These are phyloP conservation scores for Onygena corvina DNA, from an alignment of 2,329 filamentous ascomycete genomes.

Conservation along the genomic window DNA sequence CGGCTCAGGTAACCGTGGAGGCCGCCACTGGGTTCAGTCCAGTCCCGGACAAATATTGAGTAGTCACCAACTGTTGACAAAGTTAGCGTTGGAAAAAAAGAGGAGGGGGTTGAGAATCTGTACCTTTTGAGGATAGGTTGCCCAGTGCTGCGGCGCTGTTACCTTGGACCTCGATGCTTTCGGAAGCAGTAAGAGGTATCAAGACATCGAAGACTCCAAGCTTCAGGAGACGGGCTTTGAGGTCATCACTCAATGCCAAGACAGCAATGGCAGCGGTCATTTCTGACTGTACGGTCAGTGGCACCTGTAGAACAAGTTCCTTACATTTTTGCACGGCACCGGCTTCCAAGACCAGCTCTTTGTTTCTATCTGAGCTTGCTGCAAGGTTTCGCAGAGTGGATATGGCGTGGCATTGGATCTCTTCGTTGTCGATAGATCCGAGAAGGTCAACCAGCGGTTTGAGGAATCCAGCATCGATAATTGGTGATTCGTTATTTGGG, in stretches of 20 bases:
- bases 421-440: conserved; percentile 91
- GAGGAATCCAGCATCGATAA: conserved; percentile 93
- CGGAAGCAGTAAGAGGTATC: conserved; percentile 86
- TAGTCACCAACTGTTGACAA: conserved; percentile 70
- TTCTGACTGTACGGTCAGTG: conserved; percentile 89
- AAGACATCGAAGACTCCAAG: conserved; percentile 92
- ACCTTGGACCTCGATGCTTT: conserved; percentile 94
- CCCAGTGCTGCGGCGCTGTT: conserved; percentile 94
- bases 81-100: not conserved
- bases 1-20: conserved; percentile 91
- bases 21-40: conserved; percentile 81
- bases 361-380: conserved; percentile 94
- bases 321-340: conserved; percentile 98
- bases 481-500: conserved; percentile 91
- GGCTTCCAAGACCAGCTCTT: conserved; percentile 90
- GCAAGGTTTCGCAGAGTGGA: conserved; percentile 91
- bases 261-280: conserved; percentile 99
- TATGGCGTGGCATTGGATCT: conserved; percentile 97
- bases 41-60: conserved; percentile 87
- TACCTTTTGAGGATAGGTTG: conserved; percentile 94
- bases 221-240: conserved; percentile 81
- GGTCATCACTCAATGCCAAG: conserved; percentile 83
- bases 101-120: conserved; percentile 24
- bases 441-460: conserved; percentile 87
- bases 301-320: conserved; percentile 84